phyloP scores from a whole-genome alignment of 108 stramenopile species.

The Cyclotella kingstonii region DNA sequence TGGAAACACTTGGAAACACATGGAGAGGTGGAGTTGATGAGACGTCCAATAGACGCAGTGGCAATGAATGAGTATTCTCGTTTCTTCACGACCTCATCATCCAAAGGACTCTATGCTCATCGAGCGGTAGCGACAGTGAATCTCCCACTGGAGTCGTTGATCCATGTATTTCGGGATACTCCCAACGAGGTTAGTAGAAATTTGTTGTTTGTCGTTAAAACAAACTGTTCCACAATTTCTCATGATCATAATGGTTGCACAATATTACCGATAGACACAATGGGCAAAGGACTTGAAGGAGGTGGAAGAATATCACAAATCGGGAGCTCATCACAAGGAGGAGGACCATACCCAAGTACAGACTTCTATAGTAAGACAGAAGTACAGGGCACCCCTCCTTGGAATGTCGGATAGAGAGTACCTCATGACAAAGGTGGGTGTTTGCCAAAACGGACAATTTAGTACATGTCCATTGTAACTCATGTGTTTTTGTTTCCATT shows the following conservation, averaged over 20 bases:
- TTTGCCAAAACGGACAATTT: neutral
- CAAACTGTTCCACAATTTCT: neutral
- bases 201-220: neutral
- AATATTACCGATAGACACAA: neutral
- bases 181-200: conserved; percentile 9
- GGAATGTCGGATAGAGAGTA: conserved; percentile 19
- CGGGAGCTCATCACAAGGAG: conserved; percentile 20
- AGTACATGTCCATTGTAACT: neutral
- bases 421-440: conserved; percentile 12
- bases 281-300: conserved; percentile 35
- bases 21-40: conserved; percentile 24
- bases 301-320: conserved; percentile 28
- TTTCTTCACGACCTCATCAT: neutral
- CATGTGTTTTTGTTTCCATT: neutral
- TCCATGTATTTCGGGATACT: conserved; percentile 33
- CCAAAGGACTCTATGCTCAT: conserved; percentile 22
- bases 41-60: conserved; percentile 13
- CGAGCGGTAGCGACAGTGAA: conserved; percentile 25
- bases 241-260: neutral
- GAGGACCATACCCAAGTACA: conserved; percentile 3
- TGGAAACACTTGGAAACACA: conserved; percentile 32
- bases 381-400: conserved; percentile 8
- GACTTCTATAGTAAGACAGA: conserved; percentile 20
- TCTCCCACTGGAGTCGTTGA: conserved; percentile 19
- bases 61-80: neutral